These are phyloP conservation scores for Kazachstania martiniae DNA, from an alignment of 805 yeast genomes.

Conservation along the genomic window DNA sequence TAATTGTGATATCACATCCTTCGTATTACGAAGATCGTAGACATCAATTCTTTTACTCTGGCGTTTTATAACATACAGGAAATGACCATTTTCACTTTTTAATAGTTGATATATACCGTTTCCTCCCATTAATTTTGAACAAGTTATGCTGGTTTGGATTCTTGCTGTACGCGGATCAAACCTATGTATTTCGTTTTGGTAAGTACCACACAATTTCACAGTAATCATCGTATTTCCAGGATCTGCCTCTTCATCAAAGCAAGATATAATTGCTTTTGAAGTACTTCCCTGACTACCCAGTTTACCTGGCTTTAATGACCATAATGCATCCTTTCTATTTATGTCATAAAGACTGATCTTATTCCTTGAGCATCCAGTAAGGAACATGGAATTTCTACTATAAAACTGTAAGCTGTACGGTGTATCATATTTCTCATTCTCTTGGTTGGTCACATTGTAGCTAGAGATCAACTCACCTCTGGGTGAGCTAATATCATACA, in stretches of 20 bases:
- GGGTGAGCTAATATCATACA: slow-evolving; percentile 10
- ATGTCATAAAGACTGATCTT: slow-evolving; percentile 25
- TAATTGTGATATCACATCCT: slow-evolving; percentile 8
- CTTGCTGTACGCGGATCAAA: slow-evolving; percentile 14
- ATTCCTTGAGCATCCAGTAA: slow-evolving; percentile 25
- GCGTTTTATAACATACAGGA: slow-evolving; percentile 27
- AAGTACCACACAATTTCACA: slow-evolving; percentile 19
- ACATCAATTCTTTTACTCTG: slow-evolving; percentile 23
- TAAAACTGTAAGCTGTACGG: slow-evolving; percentile 24
- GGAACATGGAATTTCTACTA: slow-evolving; percentile 10
- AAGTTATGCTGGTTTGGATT: background rate
- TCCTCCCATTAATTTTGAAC: slow-evolving; percentile 7
- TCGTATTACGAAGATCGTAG: slow-evolving; percentile 25
- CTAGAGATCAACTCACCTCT: slow-evolving; percentile 5
- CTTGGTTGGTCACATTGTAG: slow-evolving; percentile 23
- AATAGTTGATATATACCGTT: slow-evolving; percentile 29
- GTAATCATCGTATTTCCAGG: slow-evolving; percentile 1
- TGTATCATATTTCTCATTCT: slow-evolving; percentile 27
- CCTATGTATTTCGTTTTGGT: slow-evolving; percentile 18
- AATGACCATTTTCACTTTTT: slow-evolving; percentile 29
- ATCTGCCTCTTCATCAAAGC: slow-evolving; percentile 13
- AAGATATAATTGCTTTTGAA: slow-evolving; percentile 20
- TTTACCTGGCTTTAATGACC: slow-evolving; percentile 5
- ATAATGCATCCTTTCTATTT: slow-evolving; percentile 16
- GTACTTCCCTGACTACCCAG: slow-evolving; percentile 4